Percentiles rank a stretch among this genome's conserved stretches.
Conservation (phyloP, 495 filamentous ascomycete genomes). For the Patellaria atrata region DNA sequence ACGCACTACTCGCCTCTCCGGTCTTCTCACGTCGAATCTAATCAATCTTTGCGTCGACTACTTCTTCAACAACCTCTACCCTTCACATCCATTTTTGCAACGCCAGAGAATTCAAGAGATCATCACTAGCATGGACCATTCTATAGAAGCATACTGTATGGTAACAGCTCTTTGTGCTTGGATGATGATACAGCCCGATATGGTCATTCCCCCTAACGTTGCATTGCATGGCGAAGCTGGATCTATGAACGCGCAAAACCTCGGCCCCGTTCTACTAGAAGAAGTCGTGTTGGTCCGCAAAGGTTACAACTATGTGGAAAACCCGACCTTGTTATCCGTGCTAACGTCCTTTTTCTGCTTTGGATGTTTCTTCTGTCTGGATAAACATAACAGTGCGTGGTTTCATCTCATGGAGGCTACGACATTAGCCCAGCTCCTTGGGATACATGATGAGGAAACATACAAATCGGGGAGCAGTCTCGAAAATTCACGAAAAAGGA, state of each 20-base stretch:
- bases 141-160: slow-evolving; percentile 65
- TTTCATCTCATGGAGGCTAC: slow-evolving; percentile 59
- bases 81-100: slow-evolving; percentile 68
- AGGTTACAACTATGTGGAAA: slow-evolving; percentile 58
- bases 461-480: slow-evolving; percentile 34
- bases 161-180: slow-evolving; percentile 67
- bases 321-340: slow-evolving; percentile 48
- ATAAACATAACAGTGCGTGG: slow-evolving; percentile 58
- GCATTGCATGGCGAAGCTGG: slow-evolving; percentile 7
- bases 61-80: slow-evolving; percentile 73
- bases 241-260: slow-evolving; percentile 9
- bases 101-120: slow-evolving; percentile 48
- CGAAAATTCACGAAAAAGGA: slow-evolving; percentile 39
- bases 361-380: slow-evolving; percentile 58
- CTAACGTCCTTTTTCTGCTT: slow-evolving; percentile 73
- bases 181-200: slow-evolving; percentile 73
- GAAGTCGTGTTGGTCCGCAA: slow-evolving; percentile 64
- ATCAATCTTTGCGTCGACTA: slow-evolving; percentile 62
- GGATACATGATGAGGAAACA: slow-evolving; percentile 46
- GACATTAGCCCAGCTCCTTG: slow-evolving; percentile 37
- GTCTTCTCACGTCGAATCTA: slow-evolving; percentile 44
- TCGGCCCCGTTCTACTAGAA: slow-evolving; percentile 42
- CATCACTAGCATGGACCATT: slow-evolving; percentile 44
- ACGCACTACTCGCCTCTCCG: slow-evolving; percentile 29
- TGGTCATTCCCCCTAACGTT: slow-evolving; percentile 33